Conservation (phyloP, 345 rosid species). For the Eutrema yunnanense region DNA sequence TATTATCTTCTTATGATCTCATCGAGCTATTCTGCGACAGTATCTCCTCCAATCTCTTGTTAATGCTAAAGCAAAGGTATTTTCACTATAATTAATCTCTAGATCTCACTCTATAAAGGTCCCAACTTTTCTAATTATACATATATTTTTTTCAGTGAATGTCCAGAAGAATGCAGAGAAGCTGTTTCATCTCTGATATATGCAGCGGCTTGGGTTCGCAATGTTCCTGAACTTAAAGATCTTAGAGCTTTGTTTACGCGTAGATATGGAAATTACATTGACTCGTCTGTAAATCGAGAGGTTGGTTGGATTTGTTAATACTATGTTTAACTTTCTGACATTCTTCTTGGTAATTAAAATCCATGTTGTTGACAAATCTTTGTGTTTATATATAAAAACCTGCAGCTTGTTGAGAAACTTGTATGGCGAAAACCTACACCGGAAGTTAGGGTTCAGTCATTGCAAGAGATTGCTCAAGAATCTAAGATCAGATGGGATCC, state of each 20-base stretch:
- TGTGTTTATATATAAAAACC: background rate
- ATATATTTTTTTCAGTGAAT: slow-evolving; percentile 42
- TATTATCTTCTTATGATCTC: slow-evolving; percentile 44
- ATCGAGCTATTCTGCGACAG: slow-evolving; percentile 46
- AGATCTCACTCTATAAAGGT: background rate
- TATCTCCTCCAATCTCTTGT: slow-evolving; percentile 39
- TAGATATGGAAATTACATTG: slow-evolving; percentile 49
- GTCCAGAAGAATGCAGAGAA: slow-evolving; percentile 80
- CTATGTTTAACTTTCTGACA: background rate
- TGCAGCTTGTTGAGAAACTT: slow-evolving; percentile 50
- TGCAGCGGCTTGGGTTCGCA: slow-evolving; percentile 77
- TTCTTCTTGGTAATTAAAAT: background rate
- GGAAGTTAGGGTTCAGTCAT: slow-evolving; percentile 51
- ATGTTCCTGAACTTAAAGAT: slow-evolving; percentile 69
- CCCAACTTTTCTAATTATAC: background rate
- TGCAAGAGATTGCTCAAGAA: slow-evolving; percentile 53
- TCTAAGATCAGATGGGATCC: slow-evolving; percentile 56
- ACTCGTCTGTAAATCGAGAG: slow-evolving; percentile 46
- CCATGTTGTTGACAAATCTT: background rate
- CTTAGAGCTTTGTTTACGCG: slow-evolving; percentile 47
- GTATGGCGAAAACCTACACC: slow-evolving; percentile 28
- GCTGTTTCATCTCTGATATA: slow-evolving; percentile 57
- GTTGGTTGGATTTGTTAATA: slow-evolving; percentile 23
- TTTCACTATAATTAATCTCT: background rate
- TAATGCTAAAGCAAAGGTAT: slow-evolving; percentile 65